Evolutionary conservation across 495 filamentous ascomycete genomes (phyloP), one percentile per base, ranked within the genome.

Genomic region (Penicillium canariense): DNA sequence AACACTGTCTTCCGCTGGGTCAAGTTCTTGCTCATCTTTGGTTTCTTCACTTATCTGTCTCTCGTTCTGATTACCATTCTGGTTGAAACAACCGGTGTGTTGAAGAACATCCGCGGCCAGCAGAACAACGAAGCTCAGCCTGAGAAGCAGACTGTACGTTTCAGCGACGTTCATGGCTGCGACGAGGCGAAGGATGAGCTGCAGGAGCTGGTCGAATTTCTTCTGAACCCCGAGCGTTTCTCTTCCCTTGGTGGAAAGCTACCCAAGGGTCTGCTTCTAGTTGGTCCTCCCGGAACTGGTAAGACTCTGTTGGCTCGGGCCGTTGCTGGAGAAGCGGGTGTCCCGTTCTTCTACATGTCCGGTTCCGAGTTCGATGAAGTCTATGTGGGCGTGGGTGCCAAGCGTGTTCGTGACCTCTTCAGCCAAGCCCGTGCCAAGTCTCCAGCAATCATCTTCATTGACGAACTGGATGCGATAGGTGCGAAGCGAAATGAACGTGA

Each of bases 331-430:
- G 94, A 98, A 76, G 91, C 94, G 38, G 94, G 94, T 53, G 95
- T 97, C 18, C 94, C 94, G 1, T 97, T 97, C 81, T 98, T 97
- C 81, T 97, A 94, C 80, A 97, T 98, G 93, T 97, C 95, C 60
- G 94, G 94, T 25, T 92, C 88, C 52, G 95, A 98, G 69, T 98
- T 98, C 66, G 94, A 98, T 64, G 94, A 98, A 69, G 88, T 98
- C 35, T 98, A 96, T 63, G 95, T 98, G 22, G 94, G 94, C 61
- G 95, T 98, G 48, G 94, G 94, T 61, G 94, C 94, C 43, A 97
- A 97, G 77, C 90, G 94, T 66, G 94, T 98, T 38, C 90, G 94
- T 40, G 94, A 98, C 52, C 82, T 98, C n/a, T 98, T 98, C 74
- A 77, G 75, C 44, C 84, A 87, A 42, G 94, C 94, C 44, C 91